A percentile compares a stretch with the other conserved stretches of the same genome.
Conservation (phyloP, 768 basidiomycete genomes). For the Lactifluus volemus region DNA sequence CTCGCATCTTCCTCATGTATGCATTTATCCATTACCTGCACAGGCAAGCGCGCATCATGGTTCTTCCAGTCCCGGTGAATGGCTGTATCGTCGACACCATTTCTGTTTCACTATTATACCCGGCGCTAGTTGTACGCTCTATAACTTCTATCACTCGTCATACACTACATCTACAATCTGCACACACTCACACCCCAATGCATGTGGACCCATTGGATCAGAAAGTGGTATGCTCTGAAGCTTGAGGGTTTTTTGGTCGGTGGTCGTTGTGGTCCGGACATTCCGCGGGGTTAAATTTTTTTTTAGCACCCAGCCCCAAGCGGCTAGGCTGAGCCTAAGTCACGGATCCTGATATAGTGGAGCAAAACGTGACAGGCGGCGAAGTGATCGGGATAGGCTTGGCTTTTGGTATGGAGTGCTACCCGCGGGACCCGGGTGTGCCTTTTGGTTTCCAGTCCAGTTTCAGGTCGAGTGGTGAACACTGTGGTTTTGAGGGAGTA, state of each 20-base stretch:
- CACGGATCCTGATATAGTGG: slow-evolving; percentile 2
- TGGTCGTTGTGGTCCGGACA: neutral
- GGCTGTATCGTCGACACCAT: slow-evolving; percentile 20
- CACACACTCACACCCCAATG: slow-evolving; percentile 18
- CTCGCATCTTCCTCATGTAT: slow-evolving; percentile 10
- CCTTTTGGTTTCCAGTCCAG: neutral
- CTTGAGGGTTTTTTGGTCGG: neutral
- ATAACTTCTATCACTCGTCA: slow-evolving; percentile 21
- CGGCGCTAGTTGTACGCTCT: slow-evolving; percentile 23
- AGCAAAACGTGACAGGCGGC: slow-evolving; percentile 13
- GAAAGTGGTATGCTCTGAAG: neutral
- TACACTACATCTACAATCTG: slow-evolving; percentile 26
- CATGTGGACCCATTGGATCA: slow-evolving; percentile 20
- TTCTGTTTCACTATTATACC: slow-evolving; percentile 23
- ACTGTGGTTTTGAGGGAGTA: too few species aligned
- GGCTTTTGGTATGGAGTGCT: neutral
- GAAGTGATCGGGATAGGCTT: slow-evolving; percentile 1
- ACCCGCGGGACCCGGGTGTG: slow-evolving; percentile 3
- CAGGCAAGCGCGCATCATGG: slow-evolving; percentile 78
- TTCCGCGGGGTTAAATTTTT: slow-evolving; percentile 16
- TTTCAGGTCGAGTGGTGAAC: neutral
- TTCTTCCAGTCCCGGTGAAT: slow-evolving; percentile 78
- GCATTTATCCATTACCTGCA: slow-evolving; percentile 8
- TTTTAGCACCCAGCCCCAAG: slow-evolving; percentile 9
- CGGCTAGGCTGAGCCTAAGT: slow-evolving; percentile 14